Evolutionary conservation across 352 stramenopile species (phyloP).

Genomic region (Thraustotheca clavata): DNA sequence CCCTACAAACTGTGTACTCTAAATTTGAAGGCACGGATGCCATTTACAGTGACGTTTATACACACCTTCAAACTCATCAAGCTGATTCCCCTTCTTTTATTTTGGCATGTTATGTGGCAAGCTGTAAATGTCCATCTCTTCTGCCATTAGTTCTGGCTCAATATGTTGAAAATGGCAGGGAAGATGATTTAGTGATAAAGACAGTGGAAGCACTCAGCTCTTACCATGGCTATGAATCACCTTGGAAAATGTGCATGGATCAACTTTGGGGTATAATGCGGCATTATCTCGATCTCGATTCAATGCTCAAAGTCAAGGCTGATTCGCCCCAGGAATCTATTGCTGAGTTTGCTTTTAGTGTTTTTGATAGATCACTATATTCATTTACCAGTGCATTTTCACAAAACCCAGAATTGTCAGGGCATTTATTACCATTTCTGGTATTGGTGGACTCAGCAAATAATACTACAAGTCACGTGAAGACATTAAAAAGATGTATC

Average conservation of each 20-base stretch:
- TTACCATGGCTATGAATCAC: background rate
- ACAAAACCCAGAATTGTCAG: background rate
- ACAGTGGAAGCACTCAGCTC: background rate
- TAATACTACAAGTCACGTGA: background rate
- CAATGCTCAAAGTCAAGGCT: background rate
- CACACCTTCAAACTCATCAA: background rate
- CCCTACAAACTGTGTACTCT: slow-evolving; percentile 61
- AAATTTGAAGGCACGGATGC: slow-evolving; percentile 67
- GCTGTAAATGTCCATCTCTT: background rate
- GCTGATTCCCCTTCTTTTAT: background rate
- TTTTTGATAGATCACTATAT: background rate
- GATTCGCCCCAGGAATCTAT: background rate
- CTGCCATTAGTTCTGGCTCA: background rate
- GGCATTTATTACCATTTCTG: background rate
- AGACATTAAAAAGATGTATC: background rate
- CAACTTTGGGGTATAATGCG: slow-evolving; percentile 3
- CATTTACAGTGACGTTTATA: slow-evolving; percentile 24
- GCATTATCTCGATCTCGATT: background rate
- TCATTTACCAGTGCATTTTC: background rate
- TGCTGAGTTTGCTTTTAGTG: background rate
- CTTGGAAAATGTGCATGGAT: background rate
- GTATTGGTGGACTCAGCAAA: slow-evolving; percentile 1
- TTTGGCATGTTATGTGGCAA: slow-evolving; percentile 2
- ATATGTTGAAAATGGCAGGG: background rate
- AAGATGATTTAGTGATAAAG: background rate